Base-by-base conservation (phyloP, 768 basidiomycete species). In the Gloeopeniophorella convolvens region DNA sequence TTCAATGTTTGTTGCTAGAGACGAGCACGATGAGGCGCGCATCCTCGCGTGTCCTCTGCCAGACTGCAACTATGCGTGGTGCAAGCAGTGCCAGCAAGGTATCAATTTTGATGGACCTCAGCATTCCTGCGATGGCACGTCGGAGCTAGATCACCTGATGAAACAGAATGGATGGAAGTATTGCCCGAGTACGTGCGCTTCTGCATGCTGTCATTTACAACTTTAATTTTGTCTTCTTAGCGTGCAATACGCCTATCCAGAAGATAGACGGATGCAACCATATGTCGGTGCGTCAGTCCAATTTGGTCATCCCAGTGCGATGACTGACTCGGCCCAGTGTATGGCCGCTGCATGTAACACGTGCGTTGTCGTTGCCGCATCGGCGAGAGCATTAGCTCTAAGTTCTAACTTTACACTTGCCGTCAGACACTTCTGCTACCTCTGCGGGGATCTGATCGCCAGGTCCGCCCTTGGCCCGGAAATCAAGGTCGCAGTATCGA, bases 361-460 rank as follows among this genome's bases (percentile, higher is more conserved):
- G 63, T 64, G 37, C 35, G 62, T 45, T 8, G 21, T 11, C 6
- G 21, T 41, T 23, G 2, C 6, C 20, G 21, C 32, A 3, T 15
- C 4, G 20, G 5, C 7, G 45, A 23, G 7, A 35, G 15, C 8
- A 7, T 3, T n/a, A n/a, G n/a, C 27, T 42, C 45, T 45, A n/a
- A n/a, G n/a, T n/a, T n/a, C n/a, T n/a, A n/a, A n/a, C n/a, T n/a
- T n/a, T n/a, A n/a, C n/a, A n/a, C n/a, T n/a, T n/a, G n/a, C n/a
- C n/a, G n/a, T n/a, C n/a, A n/a, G n/a, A n/a, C 78, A 80, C 54
- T 80, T 79, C 57, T 80, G 78, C 56, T 79, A 80, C 48, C 23
- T 62, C 12, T 80, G 78, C 46, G 78, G 77, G 11, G 60, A 62
- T 11, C 58, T 68, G 39, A 80, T 80, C 47, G 68, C 76, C 37